Conservation (phyloP, 495 filamentous ascomycete genomes). For the Aspergillus ellipticus region DNA sequence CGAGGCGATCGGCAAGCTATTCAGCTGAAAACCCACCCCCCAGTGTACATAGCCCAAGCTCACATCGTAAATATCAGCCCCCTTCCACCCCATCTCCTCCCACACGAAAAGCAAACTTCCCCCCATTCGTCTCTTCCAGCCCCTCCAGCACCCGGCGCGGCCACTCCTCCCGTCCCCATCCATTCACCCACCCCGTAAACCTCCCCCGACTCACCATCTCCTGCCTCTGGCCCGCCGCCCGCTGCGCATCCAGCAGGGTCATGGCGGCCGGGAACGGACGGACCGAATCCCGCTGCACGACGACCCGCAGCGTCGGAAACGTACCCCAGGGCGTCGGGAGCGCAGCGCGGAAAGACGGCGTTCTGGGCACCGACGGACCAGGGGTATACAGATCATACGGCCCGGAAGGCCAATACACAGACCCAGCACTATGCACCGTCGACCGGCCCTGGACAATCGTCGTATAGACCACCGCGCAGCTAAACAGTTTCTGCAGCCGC, state of each 20-base stretch:
- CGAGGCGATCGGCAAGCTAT: slow-evolving; percentile 58
- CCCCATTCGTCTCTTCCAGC: slow-evolving; percentile 25
- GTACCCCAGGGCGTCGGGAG: slow-evolving; percentile 47
- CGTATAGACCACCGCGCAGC: slow-evolving; percentile 41
- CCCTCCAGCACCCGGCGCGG: slow-evolving; percentile 31
- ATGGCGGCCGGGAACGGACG: slow-evolving; percentile 51
- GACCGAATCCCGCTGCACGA: slow-evolving; percentile 42
- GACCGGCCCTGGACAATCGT: slow-evolving; percentile 21
- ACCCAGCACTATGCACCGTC: slow-evolving; percentile 3
- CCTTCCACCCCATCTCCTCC: slow-evolving; percentile 8
- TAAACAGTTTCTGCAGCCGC: slow-evolving; percentile 32
- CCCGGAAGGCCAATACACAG: slow-evolving; percentile 3
- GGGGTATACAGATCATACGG: slow-evolving; percentile 18
- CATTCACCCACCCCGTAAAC: slow-evolving; percentile 45
- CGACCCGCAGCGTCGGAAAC: slow-evolving; percentile 44
- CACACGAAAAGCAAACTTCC: slow-evolving; percentile 27
- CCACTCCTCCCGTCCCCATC: slow-evolving; percentile 45
- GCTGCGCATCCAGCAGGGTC: slow-evolving; percentile 52
- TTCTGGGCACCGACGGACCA: slow-evolving; percentile 26
- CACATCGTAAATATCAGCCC: slow-evolving; percentile 6
- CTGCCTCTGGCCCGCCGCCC: slow-evolving; percentile 45
- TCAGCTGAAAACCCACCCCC: no score
- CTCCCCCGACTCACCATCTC: slow-evolving; percentile 35
- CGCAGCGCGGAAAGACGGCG: slow-evolving; percentile 35
- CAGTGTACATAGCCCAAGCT: background rate